Evolutionary conservation across 306 rosid genomes (phyloP), one percentile per base, ranked within the genome.

Genomic region (Cucurbita ficifolia): DNA sequence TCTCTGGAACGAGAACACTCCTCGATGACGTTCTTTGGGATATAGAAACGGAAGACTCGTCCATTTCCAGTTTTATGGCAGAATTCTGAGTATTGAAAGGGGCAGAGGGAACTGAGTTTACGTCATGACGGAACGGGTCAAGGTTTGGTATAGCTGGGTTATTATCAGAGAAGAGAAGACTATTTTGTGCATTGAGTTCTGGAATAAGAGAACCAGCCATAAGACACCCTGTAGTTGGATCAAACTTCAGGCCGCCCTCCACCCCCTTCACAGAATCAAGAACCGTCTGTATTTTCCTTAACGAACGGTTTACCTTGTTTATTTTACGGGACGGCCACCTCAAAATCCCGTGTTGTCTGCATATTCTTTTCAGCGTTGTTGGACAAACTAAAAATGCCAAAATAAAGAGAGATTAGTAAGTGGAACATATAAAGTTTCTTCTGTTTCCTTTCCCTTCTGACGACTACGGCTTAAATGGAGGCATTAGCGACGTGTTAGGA

Each of bases 281-380:
- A 75, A 90, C 91, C 3, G 83, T 84, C 65, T 83, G 96, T 76
- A 92, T 92, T 82, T 92, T 87, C 85, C 55, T 82, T 78, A 92
- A 69, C 2, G 96, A 92, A 36, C 87, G 89, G 65, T 84, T 92
- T 58, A 92, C 96, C 83, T 90, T 92, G 65, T 85, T 88, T 81
- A 90, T 90, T 83, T 90, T 92, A 35, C 98, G 96, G 54, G 96
- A 92, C 48, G 98, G 98, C 98, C 98, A 92, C 75, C 96, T 88
- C 39, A 87, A 67, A 80, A 92, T 90, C 72, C 98, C 96, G 67
- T 92, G 92, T 56, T 92, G 92, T 79, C 98, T 88, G 84, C 98
- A 92, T 79, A 92, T 92, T 84, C 98, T 90, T 86, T 92, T 92
- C 57, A 92, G 84, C 1, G 98, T 92, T 77, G 98, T 90, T 33